Evolutionary conservation across 2,329 filamentous ascomycete genomes (phyloP).

Genomic region (Alternaria ventricosa): DNA sequence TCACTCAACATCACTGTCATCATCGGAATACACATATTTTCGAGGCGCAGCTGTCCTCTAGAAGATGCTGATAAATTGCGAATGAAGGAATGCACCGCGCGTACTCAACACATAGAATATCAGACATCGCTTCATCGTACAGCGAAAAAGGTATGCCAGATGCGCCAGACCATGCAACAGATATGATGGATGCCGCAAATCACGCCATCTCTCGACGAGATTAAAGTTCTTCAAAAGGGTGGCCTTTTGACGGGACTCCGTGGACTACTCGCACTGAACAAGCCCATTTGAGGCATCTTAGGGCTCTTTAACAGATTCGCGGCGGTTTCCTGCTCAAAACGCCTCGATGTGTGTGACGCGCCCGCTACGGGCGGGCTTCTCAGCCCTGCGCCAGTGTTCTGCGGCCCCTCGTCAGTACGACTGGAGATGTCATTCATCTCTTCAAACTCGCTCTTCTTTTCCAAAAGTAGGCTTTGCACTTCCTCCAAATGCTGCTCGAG

Average conservation of each 20-base stretch:
- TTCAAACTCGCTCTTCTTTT: conserved; percentile 51
- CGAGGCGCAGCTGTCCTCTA: not conserved
- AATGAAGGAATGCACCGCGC: not conserved
- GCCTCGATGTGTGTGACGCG: conserved; percentile 16
- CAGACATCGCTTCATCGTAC: not conserved
- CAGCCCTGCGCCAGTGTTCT: conserved; percentile 15
- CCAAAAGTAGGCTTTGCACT: conserved; percentile 56
- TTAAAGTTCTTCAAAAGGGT: conserved; percentile 17
- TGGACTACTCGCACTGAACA: conserved; percentile 39
- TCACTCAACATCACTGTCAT: not conserved
- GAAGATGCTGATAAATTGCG: not conserved
- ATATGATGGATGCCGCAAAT: not conserved
- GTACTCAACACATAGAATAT: conserved; percentile 1
- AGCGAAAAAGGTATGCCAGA: not conserved
- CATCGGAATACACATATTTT: not conserved
- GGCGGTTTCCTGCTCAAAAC: conserved; percentile 19
- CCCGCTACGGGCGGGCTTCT: conserved; percentile 32
- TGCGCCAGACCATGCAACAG: conserved; percentile 18
- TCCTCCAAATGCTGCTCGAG: conserved; percentile 59
- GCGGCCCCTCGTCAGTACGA: conserved; percentile 28
- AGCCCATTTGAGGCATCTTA: conserved; percentile 35
- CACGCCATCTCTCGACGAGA: not conserved
- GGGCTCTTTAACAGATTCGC: conserved; percentile 21
- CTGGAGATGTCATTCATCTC: conserved; percentile 27
- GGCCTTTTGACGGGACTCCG: conserved; percentile 35